Base-by-base conservation (phyloP, 495 filamentous ascomycete species). In the Penicillium alfredii region DNA sequence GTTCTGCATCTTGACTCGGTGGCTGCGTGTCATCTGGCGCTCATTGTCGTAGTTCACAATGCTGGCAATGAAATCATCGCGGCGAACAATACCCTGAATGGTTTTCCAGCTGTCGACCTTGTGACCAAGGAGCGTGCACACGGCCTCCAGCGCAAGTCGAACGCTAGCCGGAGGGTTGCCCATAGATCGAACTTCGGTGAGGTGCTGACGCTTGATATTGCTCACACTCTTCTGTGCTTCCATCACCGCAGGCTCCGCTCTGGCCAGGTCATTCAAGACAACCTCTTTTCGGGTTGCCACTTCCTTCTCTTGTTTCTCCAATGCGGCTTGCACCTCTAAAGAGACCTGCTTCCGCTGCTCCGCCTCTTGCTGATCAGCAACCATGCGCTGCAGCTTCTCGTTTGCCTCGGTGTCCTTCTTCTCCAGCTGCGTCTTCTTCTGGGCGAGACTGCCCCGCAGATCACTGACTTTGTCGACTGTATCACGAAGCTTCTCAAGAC, bases 111-210 rank as follows among this genome's bases (percentile, higher is more conserved):
- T 84, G 40, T 77, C 78, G 39, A 86, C 80, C 63, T 84, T 93
- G 62, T 97, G 88, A 9, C 90, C 90, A 30, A 99, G 76, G 23
- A 97, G 63, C 2, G 86, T 90, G 68, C 92, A 97, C 11, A 99
- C 92, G 7, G 92, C 84, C 60, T 97, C 93, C 44, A 99, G 70
- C 5, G 90, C 87, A 49, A 97, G 81, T 42, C 86, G 81, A 33
- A 99, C 92, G 57, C 87, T 84, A 45, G 78, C 74, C 0, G 92
- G 92, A 18, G 92, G 92, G 36, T 86, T 88, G 27, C 76, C 74
- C 93, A 99, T 96, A 45, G 89, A 94, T 49, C 92, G 80, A 24
- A 99, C 92, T 79, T 99, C 92, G 15, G 87, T 95, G 30, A 99
- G 73, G 57, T 99, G 93, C 47, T 94, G 86, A 51, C 81, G 76